Evolutionary conservation across 106 monocot species (phyloP), one percentile per base, ranked within the genome.

Genomic region (Chionographis japonica): DNA sequence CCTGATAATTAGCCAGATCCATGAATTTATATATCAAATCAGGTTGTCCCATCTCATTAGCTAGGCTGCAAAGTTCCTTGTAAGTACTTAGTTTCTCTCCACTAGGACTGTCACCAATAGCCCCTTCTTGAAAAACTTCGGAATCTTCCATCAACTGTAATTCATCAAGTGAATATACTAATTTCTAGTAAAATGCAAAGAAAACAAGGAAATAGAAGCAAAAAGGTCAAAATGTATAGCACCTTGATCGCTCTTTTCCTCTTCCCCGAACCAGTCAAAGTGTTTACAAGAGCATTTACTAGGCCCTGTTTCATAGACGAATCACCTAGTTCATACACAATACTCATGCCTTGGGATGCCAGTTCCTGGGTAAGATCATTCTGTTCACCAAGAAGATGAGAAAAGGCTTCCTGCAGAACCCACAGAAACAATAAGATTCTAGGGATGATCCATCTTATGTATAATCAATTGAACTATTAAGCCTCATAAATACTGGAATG

Each of bases 1-100:
- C 78, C 41, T 98, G 98, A 80, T 98, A 90, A 75, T 98, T 98
- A 68, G 98, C 98, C 18, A 98, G 76, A 83, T 98, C 92, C 98
- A 98, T 98, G 60, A 98, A 93, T 61, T 88, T 92, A 72, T 98
- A 98, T 18, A 98, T 89, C 50, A 98, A 77, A 64, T 98, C 98
- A 64, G 98, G 98, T 73, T 98, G 86, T 2, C 98, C 98, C 98
- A 98, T 98, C 68, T 98, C 98, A 83, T 98, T 98, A 57, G 98
- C 98, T 18, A 98, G 81, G 58, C 73, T 85, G 50, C 98, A 98
- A 16, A 98, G 85, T 72, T 98, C 98, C 80, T 98, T 98, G 58
- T 98, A 98, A 41, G 92, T 93, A 80, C 89, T 87, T 16, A 98
- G 79, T 35, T 92, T 98, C 60, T 90, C 92, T 18, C 98, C 98